A percentile compares a stretch with the other conserved stretches of the same genome.
Evolutionary conservation across 352 stramenopile species (phyloP).

Genomic region (Phytophthora hybrid): DNA sequence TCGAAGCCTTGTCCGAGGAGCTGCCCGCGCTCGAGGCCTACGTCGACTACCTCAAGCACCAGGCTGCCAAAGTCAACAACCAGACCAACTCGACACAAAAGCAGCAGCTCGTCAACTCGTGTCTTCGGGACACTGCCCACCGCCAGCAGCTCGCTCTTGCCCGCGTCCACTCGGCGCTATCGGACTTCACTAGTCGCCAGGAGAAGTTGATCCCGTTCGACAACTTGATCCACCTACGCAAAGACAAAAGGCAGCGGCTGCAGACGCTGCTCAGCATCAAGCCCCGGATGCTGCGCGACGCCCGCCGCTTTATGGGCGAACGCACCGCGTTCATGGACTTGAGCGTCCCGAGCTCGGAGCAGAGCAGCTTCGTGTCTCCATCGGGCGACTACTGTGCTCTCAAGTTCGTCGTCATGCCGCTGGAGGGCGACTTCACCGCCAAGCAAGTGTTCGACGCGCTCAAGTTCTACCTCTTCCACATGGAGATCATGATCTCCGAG

Average conservation of each 20-base stretch:
- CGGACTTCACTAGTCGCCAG: constrained; percentile 36
- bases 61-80: constrained; percentile 37
- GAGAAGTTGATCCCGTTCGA: constrained; percentile 44
- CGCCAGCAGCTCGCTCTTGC: constrained; percentile 30
- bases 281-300: constrained; percentile 31
- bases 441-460: constrained; percentile 38
- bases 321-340: constrained; percentile 34
- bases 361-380: constrained; percentile 35
- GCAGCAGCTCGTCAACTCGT: constrained; percentile 43
- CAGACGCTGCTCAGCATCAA: constrained; percentile 22
- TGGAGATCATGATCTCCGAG: constrained; percentile 55
- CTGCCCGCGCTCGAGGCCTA: constrained; percentile 40
- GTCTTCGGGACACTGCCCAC: constrained; percentile 30
- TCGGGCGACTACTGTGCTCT: constrained; percentile 36
- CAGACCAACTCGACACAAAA: constrained; percentile 41
- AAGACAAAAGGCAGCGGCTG: constrained; percentile 22
- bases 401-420: constrained; percentile 40
- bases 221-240: constrained; percentile 31
- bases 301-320: constrained; percentile 39
- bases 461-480: constrained; percentile 43
- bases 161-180: constrained; percentile 35
- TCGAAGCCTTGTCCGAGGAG: constrained; percentile 32
- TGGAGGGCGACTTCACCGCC: constrained; percentile 27
- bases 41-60: constrained; percentile 47
- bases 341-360: constrained; percentile 29